Percentiles rank a stretch among this genome's conserved stretches.
These are phyloP conservation scores for Backusella tuberculispora DNA, from an alignment of 192 early-diverging fungal genomes.

Conservation along the genomic window DNA sequence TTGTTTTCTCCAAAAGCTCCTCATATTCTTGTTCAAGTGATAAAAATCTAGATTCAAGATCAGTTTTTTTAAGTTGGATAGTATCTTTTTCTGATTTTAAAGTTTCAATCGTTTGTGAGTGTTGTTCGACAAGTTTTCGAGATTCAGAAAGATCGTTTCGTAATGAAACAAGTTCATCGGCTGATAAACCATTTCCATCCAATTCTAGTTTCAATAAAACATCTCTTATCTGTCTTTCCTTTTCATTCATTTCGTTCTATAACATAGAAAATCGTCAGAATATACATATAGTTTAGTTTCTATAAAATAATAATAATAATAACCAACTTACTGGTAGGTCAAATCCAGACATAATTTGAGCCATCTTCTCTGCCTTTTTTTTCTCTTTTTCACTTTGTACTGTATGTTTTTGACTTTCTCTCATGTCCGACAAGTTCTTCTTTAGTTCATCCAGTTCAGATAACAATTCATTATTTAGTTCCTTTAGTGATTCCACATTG, in stretches of 20 bases:
- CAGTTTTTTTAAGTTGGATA: slow-evolving; percentile 62
- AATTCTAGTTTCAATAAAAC: slow-evolving; percentile 68
- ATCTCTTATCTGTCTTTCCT: slow-evolving; percentile 76
- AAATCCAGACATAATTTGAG: slow-evolving; percentile 81
- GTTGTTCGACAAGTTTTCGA: slow-evolving; percentile 62
- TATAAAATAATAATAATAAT: not conserved
- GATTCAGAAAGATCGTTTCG: slow-evolving; percentile 75
- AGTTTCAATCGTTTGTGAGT: slow-evolving; percentile 65
- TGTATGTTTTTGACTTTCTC: slow-evolving; percentile 50
- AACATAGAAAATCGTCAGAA: not conserved
- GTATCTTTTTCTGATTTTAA: slow-evolving; percentile 61
- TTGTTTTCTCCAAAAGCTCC: slow-evolving; percentile 74
- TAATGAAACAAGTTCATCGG: slow-evolving; percentile 69
- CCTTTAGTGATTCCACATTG: slow-evolving; percentile 86
- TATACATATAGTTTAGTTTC: not conserved
- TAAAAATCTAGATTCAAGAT: slow-evolving; percentile 71
- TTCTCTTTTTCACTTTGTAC: slow-evolving; percentile 74
- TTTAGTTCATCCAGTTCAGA: slow-evolving; percentile 78
- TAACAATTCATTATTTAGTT: slow-evolving; percentile 79
- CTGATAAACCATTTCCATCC: slow-evolving; percentile 44
- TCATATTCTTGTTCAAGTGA: slow-evolving; percentile 81
- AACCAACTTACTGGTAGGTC: slow-evolving; percentile 63
- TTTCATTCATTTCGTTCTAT: slow-evolving; percentile 70
- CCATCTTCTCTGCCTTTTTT: slow-evolving; percentile 84
- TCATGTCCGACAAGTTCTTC: slow-evolving; percentile 62